Evolutionary conservation across 805 yeast genomes (phyloP).

Genomic region (Ogataea ramenticola): DNA sequence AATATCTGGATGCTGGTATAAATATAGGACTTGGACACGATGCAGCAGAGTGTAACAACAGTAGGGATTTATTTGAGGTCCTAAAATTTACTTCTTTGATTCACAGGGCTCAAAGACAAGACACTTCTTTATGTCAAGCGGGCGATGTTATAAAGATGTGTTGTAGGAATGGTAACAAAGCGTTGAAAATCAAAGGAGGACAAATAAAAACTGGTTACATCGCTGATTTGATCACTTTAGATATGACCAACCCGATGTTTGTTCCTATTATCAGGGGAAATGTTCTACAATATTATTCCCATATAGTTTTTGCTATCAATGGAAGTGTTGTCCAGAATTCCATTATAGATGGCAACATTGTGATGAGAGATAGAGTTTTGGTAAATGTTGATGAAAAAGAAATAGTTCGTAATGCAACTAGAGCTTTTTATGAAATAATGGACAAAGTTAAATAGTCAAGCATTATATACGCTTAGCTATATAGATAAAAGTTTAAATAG

Average conservation of each 20-base stretch:
- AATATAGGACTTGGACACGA: slow-evolving; percentile 4
- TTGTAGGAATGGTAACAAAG: slow-evolving; percentile 4
- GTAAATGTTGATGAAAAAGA: slow-evolving; percentile 1
- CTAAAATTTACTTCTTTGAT: slow-evolving; percentile 3
- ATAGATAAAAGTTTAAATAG: too few species aligned
- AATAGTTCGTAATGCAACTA: slow-evolving; percentile 1
- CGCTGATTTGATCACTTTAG: slow-evolving; percentile 5
- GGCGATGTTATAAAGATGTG: slow-evolving; percentile 2
- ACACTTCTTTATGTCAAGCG: slow-evolving; percentile 3
- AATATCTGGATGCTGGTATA: slow-evolving; percentile 1
- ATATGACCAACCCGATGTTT: slow-evolving; percentile 1
- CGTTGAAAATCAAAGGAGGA: slow-evolving; percentile 1
- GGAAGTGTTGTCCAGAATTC: slow-evolving; percentile 5
- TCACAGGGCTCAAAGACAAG: slow-evolving; percentile 4
- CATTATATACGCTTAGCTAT: too few species aligned
- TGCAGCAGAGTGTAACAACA: slow-evolving; percentile 5
- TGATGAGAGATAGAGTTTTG: slow-evolving; percentile 3
- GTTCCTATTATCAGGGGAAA: slow-evolving; percentile 3
- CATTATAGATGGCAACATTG: slow-evolving; percentile 4
- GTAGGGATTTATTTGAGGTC: slow-evolving; percentile 2
- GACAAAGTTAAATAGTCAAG: neutral
- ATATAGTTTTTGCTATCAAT: slow-evolving; percentile 3
- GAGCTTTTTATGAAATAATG: neutral
- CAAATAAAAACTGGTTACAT: slow-evolving; percentile 1
- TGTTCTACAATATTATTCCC: slow-evolving; percentile 2